These are phyloP conservation scores for Medicago arabica DNA, from an alignment of 306 rosid genomes.

Conservation along the genomic window DNA sequence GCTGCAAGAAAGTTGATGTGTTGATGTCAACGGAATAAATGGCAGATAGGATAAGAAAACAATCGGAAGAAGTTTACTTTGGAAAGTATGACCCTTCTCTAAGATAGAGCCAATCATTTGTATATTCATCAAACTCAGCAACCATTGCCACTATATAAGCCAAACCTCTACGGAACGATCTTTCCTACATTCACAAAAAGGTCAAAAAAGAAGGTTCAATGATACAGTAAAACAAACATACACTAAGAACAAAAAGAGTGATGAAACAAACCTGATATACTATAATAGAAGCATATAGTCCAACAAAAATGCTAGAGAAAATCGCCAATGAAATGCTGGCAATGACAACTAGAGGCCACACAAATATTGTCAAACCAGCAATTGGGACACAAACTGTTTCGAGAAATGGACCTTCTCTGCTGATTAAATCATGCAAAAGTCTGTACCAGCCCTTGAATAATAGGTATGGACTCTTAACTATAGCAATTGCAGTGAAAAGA, in stretches of 20 bases:
- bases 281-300: slow-evolving; percentile 73
- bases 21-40: slow-evolving; percentile 37
- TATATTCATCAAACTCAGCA: slow-evolving; percentile 89
- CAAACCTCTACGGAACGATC: slow-evolving; percentile 74
- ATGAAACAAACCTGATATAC: slow-evolving; percentile 73
- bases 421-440: slow-evolving; percentile 68
- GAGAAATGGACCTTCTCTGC: slow-evolving; percentile 93
- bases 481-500: slow-evolving; percentile 66
- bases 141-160: slow-evolving; percentile 85
- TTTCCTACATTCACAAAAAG: slow-evolving; percentile 63
- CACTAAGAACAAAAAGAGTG: neutral
- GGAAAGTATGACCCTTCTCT: slow-evolving; percentile 82
- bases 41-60: slow-evolving; percentile 7
- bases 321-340: slow-evolving; percentile 68
- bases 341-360: slow-evolving; percentile 86
- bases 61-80: slow-evolving; percentile 57
- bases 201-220: slow-evolving; percentile 36
- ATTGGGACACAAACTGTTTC: slow-evolving; percentile 89
- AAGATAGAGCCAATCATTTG: slow-evolving; percentile 91
- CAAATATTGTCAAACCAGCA: slow-evolving; percentile 82
- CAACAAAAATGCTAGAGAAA: slow-evolving; percentile 72
- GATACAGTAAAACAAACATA: neutral
- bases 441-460: slow-evolving; percentile 82
- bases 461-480: slow-evolving; percentile 77
- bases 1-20: slow-evolving; percentile 62